Evolutionary conservation across 495 filamentous ascomycete genomes (phyloP).

Genomic region (Lasiosphaeriaceae sp.): DNA sequence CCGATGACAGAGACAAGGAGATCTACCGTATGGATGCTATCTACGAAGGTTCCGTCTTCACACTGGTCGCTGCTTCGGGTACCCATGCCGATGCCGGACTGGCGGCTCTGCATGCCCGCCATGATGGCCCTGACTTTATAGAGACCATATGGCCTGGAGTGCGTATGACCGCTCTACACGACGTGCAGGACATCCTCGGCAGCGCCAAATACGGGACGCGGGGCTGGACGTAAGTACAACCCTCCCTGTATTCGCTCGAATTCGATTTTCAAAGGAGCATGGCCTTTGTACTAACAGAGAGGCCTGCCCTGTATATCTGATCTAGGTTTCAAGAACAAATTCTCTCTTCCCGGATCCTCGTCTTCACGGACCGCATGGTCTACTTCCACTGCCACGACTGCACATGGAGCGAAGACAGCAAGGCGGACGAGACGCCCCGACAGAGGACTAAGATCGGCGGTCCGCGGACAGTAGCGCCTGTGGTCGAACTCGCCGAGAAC

Average conservation of each 20-base stretch:
- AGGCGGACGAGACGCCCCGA: neutral
- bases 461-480: neutral
- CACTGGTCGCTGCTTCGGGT: neutral
- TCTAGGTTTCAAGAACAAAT: neutral
- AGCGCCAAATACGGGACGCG: neutral
- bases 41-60: neutral
- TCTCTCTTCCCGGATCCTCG: neutral
- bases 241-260: neutral
- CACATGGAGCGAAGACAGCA: neutral
- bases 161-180: neutral
- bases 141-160: slow-evolving; percentile 1
- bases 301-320: neutral
- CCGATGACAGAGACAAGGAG: neutral
- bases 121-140: neutral
- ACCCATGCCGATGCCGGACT: slow-evolving; percentile 2
- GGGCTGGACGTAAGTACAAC: neutral
- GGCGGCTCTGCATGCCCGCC: neutral
- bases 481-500: neutral
- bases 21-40: neutral
- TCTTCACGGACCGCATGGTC: neutral
- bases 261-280: neutral
- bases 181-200: neutral
- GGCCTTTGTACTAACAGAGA: neutral
- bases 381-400: neutral
- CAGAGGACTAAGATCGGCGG: neutral